These are phyloP conservation scores for Camelina laxa DNA, from an alignment of 345 rosid species.

Conservation along the genomic window DNA sequence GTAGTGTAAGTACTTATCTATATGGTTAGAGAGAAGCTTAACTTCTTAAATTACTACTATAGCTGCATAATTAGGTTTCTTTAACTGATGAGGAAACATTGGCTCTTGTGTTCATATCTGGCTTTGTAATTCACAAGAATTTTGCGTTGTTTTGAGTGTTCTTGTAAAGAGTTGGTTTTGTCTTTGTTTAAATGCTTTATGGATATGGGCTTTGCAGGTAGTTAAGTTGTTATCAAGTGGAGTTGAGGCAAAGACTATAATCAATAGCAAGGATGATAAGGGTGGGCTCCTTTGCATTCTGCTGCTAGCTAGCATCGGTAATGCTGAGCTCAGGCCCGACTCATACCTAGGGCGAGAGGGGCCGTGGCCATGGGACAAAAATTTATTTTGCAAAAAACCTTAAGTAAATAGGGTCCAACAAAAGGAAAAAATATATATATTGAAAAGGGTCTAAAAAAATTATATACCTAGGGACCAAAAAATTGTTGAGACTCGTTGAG, in stretches of 20 bases:
- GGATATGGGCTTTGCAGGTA: slow-evolving; percentile 48
- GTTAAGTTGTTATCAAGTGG: slow-evolving; percentile 56
- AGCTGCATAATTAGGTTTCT: background rate
- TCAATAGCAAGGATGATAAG: slow-evolving; percentile 79
- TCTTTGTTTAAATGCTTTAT: slow-evolving; percentile 10
- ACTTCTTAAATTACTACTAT: background rate
- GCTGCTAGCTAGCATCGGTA: slow-evolving; percentile 59
- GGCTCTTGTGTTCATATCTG: background rate
- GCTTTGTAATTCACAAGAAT: background rate
- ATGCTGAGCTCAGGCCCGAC: too few relatives aligned
- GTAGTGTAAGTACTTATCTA: background rate
- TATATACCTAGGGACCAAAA: too few relatives aligned
- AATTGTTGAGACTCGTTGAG: too few relatives aligned
- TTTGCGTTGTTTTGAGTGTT: background rate
- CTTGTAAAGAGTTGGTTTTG: background rate
- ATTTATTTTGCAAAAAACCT: too few relatives aligned
- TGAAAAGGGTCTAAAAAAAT: too few relatives aligned
- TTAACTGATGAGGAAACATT: background rate
- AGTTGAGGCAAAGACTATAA: slow-evolving; percentile 53
- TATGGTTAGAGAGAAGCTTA: background rate
- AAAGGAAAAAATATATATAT: too few relatives aligned
- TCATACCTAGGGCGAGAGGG: too few relatives aligned
- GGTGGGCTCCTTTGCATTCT: slow-evolving; percentile 91
- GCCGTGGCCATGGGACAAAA: too few relatives aligned
- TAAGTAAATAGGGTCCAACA: too few relatives aligned